Percentiles rank a stretch among this genome's conserved stretches.
These are phyloP conservation scores for Grosmannia huntii DNA, from an alignment of 2,329 filamentous ascomycete genomes.

Conservation along the genomic window DNA sequence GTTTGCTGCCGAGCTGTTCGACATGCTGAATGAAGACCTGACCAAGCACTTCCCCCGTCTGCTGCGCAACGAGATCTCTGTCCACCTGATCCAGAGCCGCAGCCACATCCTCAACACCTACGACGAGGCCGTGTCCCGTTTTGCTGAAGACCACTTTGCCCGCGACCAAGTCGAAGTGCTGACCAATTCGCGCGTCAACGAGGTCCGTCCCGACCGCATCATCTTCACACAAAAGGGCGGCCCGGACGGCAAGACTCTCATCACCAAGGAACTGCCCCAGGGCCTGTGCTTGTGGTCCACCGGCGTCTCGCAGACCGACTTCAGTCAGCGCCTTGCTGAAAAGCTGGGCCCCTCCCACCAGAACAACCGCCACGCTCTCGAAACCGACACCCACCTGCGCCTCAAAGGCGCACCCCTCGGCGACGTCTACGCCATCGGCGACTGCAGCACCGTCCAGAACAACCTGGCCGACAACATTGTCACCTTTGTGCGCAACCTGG, in stretches of 20 bases:
- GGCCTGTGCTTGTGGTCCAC: constrained; percentile 98
- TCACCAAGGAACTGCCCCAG: constrained; percentile 90
- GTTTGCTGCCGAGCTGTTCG: constrained; percentile 91
- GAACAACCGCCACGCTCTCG: constrained; percentile 80
- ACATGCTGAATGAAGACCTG: constrained; percentile 91
- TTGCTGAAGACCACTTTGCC: constrained; percentile 80
- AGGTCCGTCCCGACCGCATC: constrained; percentile 73
- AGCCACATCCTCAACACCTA: constrained; percentile 97
- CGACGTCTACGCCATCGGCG: constrained; percentile 92
- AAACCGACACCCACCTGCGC: constrained; percentile 88
- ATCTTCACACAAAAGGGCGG: constrained; percentile 74
- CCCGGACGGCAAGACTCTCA: constrained; percentile 44
- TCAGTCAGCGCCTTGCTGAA: constrained; percentile 64
- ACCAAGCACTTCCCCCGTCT: constrained; percentile 73
- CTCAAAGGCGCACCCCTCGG: constrained; percentile 79
- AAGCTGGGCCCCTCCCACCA: constrained; percentile 59
- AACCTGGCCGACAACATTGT: constrained; percentile 88
- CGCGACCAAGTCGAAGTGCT: constrained; percentile 86
- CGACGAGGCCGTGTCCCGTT: constrained; percentile 84
- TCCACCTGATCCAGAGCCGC: constrained; percentile 90
- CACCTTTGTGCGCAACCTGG: constrained; percentile 74
- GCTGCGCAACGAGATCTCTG: constrained; percentile 92
- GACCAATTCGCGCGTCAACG: constrained; percentile 86
- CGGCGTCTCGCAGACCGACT: constrained; percentile 74
- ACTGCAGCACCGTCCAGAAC: constrained; percentile 95